Conservation (phyloP, 139 green algal genomes). For the Chlorella sp. region DNA sequence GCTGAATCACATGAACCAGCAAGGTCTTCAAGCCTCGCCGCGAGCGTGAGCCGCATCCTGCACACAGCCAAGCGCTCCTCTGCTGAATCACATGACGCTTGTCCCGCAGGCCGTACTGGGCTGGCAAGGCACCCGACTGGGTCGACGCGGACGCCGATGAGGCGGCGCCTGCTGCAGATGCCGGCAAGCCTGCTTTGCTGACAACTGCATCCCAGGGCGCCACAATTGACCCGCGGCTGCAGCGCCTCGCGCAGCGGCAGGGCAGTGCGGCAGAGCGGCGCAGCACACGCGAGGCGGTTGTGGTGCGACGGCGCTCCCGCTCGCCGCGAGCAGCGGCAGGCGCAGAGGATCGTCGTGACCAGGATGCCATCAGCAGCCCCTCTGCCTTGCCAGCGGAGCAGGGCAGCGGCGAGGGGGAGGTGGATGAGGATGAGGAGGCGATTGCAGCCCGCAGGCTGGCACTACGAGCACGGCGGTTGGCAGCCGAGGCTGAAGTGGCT, state of each 20-base stretch:
- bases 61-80: no score
- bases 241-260: slow-evolving; percentile 1
- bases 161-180: no score
- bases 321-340: background rate
- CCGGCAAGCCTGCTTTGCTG: background rate
- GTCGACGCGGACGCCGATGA: background rate
- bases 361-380: no score
- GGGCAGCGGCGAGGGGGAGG: background rate
- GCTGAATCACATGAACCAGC: no score
- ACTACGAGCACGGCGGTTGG: slow-evolving; percentile 57
- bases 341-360: background rate
- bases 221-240: background rate
- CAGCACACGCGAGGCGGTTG: background rate
- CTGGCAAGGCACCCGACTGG: slow-evolving; percentile 17
- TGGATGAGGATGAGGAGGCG: slow-evolving; percentile 68
- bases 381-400: background rate
- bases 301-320: background rate
- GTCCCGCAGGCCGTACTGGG: background rate
- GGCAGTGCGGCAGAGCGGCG: background rate
- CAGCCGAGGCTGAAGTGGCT: slow-evolving; percentile 29
- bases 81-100: no score
- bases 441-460: slow-evolving; percentile 53
- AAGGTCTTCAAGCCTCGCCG: no score
- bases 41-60: background rate
- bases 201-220: background rate